These are phyloP conservation scores for Alnus glutinosa DNA, from an alignment of 306 rosid species.

Conservation along the genomic window DNA sequence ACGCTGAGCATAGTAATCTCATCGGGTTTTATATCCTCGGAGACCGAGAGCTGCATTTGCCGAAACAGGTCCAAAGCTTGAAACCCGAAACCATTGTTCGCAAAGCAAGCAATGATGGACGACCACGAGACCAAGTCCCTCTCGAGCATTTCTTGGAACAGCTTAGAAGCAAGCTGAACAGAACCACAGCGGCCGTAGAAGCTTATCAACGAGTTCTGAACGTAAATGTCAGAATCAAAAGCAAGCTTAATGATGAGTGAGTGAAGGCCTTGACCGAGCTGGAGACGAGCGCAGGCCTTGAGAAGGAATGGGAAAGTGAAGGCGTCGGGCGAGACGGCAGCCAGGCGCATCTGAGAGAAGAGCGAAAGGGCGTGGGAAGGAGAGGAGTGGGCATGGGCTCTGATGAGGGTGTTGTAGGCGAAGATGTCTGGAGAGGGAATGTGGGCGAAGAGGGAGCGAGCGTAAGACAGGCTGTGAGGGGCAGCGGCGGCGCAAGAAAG, in stretches of 20 bases:
- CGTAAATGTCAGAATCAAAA: conserved; percentile 41
- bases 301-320: conserved; percentile 70
- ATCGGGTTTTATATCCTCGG: conserved; percentile 33
- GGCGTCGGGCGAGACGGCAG: conserved; percentile 39
- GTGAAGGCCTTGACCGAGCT: conserved; percentile 25
- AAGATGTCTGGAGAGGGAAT: conserved; percentile 40
- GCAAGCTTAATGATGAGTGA: conserved; percentile 47
- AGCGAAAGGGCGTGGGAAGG: conserved; percentile 40
- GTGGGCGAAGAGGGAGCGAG: conserved; percentile 42
- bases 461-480: conserved; percentile 38
- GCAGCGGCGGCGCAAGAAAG: conserved; percentile 37
- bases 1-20: conserved; percentile 50
- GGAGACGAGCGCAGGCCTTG: conserved; percentile 32
- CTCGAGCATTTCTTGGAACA: conserved; percentile 49
- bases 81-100: conserved; percentile 34
- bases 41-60: conserved; percentile 50
- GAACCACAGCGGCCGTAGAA: conserved; percentile 44
- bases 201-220: conserved; percentile 45
- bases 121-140: conserved; percentile 67
- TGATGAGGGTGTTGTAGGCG: conserved; percentile 47
- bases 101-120: conserved; percentile 42
- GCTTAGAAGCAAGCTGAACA: conserved; percentile 30
- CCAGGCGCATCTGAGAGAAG: conserved; percentile 51
- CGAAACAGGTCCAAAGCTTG: conserved; percentile 50
- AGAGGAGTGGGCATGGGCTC: conserved; percentile 36